Base-by-base conservation (phyloP, 345 rosid species). In the Bruguiera gymnorhiza region DNA sequence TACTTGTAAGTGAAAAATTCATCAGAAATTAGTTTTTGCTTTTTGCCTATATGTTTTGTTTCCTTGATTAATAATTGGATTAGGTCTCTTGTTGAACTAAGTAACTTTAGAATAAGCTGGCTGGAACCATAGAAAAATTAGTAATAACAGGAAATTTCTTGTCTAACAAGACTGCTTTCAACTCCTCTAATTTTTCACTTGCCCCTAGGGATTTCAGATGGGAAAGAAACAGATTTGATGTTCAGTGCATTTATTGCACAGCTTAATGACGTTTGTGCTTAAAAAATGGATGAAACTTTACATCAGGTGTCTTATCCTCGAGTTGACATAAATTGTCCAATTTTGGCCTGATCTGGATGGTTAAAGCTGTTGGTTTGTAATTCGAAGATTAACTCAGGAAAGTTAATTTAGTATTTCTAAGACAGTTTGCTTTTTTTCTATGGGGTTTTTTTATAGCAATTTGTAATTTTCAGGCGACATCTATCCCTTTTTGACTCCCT, bases 1-100 rank as follows among this genome's bases (percentile, higher is more conserved):
- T 81, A 85, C 84, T 43, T 79, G 99, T 92, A 86, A 87, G 96
- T 84, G 50, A 64, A 55, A 29, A 3, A 6, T 54, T 57, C 53
- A 31, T 48, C 23, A 29, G 26, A 37, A 30, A 10, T 65, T 16
- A 20, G 32, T 56, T 10, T 43, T 5, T 30, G 34, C 50, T 60
- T 43, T 24, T 46, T 69, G 34, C 51, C 46, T 57, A 34, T 3
- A 3, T 18, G 29, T 23, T 9, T 60, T 62, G 31, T 10, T 56
- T 19, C 39, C 46, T 5, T 50, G 46, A 60, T 48, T 23, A 21
- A 56, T 3, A 13, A 6, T 56, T 19, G 13, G 29, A 56, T 54
- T 54, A 7, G 37, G 58, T 54, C 24, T n/a, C 58, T 54, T 54
- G 4, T 21, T 21, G 8, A 54, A 54, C 57, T 53, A 3, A 19